Evolutionary conservation across 441 rosid genomes (phyloP), one percentile per base, ranked within the genome.

Genomic region (Geranium incanum): DNA sequence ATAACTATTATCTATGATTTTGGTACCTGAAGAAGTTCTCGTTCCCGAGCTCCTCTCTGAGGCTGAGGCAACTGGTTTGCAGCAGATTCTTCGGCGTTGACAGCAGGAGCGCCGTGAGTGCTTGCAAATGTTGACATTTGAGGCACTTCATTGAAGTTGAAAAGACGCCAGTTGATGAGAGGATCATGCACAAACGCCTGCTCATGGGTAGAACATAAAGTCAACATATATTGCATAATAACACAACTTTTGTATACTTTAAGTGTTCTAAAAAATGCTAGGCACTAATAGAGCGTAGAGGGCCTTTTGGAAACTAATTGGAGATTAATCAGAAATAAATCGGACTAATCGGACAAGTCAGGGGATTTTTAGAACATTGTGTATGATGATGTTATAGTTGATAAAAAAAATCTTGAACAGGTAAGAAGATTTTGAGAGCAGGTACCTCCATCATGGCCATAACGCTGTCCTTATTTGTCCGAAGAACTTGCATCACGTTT

Each of bases 381-480:
- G 33, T 23, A 23, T 23, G 1, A 1, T 23, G 33, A 23, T 23
- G 33, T 23, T 23, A 23, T 23, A 23, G 33, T 23, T 23, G 33
- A 23, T 23, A 23, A 23, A 23, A 23, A 0, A 0, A 0, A 0
- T 23, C 33, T 23, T 1, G 33, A 23, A 23, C 33, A 8, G 12
- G 13, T 62, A 62, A 9, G 66, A 62, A 21, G 12, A 62, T 3
- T 62, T 62, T 7, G 7, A 8, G 36, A 60, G 50, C 67, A 55
- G 43, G 28, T 78, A 90, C 97, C 95, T 96, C 99, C 99, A 96
- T 96, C 99, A 96, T 96, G 72, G 99, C 99, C 99, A 91, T 96
- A 60, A 95, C 97, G 72, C 98, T 87, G 70, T 95, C 97, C 82
- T 79, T 91, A 75, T 95, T 88, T 63, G 97, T 80, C 68, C 99